These are phyloP conservation scores for Bruguiera sexangula DNA, from an alignment of 345 rosid species.

Conservation along the genomic window DNA sequence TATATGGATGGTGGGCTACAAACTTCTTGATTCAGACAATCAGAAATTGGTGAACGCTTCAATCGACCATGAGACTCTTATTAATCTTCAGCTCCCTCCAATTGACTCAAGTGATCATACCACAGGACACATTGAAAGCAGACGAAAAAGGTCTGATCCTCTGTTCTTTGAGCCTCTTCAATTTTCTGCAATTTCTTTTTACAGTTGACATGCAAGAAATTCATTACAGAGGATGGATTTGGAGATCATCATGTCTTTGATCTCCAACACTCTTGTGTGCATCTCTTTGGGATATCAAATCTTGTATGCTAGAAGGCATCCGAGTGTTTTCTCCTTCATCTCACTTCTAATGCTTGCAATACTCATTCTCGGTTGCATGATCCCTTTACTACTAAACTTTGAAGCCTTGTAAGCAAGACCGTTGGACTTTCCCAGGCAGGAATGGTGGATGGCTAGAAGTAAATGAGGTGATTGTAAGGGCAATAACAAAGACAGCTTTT, in stretches of 20 bases:
- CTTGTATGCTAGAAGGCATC: constrained; percentile 19
- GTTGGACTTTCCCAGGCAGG: neutral
- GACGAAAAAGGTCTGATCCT: neutral
- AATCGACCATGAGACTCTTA: constrained; percentile 18
- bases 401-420: constrained; percentile 19
- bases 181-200: constrained; percentile 12
- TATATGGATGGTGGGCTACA: constrained; percentile 29
- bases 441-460: constrained; percentile 16
- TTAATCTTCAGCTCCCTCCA: constrained; percentile 21
- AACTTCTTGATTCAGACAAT: neutral
- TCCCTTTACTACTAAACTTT: constrained; percentile 28
- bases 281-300: constrained; percentile 21
- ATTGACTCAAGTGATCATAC: constrained; percentile 15
- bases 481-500: constrained; percentile 19
- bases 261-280: constrained; percentile 22
- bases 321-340: constrained; percentile 9
- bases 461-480: constrained; percentile 26
- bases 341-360: constrained; percentile 26
- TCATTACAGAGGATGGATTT: constrained; percentile 23
- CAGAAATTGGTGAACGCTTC: neutral
- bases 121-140: constrained; percentile 11
- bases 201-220: neutral
- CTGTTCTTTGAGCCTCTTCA: constrained; percentile 5
- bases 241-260: constrained; percentile 21
- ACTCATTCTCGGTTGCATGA: constrained; percentile 17